Evolutionary conservation across 768 basidiomycete species (phyloP).

Genomic region (Tricholoma terreum): DNA sequence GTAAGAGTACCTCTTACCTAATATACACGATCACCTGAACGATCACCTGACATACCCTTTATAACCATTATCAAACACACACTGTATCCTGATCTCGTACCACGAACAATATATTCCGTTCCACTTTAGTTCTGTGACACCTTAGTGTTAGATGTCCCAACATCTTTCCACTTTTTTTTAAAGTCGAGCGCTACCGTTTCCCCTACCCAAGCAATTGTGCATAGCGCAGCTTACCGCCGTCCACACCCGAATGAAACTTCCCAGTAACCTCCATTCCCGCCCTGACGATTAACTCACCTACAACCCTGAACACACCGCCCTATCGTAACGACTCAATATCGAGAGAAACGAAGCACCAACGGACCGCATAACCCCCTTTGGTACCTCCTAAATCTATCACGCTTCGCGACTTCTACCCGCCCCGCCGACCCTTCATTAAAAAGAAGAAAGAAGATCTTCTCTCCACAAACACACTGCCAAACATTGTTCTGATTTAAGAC

Average conservation of each 20-base stretch:
- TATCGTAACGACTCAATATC: not conserved
- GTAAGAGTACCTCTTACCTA: too few relatives aligned
- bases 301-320: not conserved
- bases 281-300: not conserved
- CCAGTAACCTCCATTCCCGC: not conserved
- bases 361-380: not conserved
- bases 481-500: not conserved
- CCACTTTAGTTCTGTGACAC: too few relatives aligned
- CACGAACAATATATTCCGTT: too few relatives aligned
- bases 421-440: not conserved
- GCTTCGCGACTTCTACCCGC: not conserved
- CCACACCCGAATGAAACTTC: not conserved
- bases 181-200: not conserved
- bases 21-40: too few relatives aligned
- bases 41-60: too few relatives aligned
- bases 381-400: not conserved
- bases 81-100: too few relatives aligned
- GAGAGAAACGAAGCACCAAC: not conserved
- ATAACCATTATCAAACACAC: too few relatives aligned
- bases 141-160: too few relatives aligned
- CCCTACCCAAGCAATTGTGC: not conserved
- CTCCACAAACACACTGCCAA: not conserved
- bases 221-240: not conserved
- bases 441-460: not conserved
- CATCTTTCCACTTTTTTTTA: not conserved